Conservation (phyloP, 2,329 filamentous ascomycete species). For the Alternaria burnsii region DNA sequence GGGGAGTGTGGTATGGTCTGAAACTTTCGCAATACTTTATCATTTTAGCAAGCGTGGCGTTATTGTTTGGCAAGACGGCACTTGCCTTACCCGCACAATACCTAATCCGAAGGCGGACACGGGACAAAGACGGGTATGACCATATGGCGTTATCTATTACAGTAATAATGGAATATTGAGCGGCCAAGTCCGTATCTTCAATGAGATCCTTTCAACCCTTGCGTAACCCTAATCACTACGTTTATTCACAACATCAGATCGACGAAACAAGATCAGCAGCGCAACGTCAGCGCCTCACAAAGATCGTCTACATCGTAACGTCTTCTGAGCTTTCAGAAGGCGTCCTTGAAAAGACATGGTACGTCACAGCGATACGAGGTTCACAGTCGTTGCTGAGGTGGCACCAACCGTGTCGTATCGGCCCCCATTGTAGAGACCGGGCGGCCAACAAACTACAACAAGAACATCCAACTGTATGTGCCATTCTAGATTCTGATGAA, state of each 20-base stretch:
- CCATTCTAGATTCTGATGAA: neutral
- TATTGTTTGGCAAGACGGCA: neutral
- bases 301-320: neutral
- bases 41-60: conserved; percentile 3
- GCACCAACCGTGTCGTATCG: neutral
- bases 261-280: neutral
- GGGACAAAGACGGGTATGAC: neutral
- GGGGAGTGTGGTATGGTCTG: neutral
- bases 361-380: neutral
- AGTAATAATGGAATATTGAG: neutral
- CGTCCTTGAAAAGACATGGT: neutral
- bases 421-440: conserved; percentile 1
- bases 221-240: conserved; percentile 3
- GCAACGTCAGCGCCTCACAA: neutral
- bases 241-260: neutral
- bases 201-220: conserved; percentile 6
- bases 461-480: conserved; percentile 10
- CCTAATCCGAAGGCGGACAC: neutral
- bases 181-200: neutral
- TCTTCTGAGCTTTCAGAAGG: neutral
- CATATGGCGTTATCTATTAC: conserved; percentile 2
- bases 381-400: neutral
- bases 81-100: neutral
- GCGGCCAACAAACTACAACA: conserved; percentile 1
- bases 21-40: neutral